phyloP scores from a whole-genome alignment of 495 filamentous ascomycete genomes.

The Penicillium egyptiacum region DNA sequence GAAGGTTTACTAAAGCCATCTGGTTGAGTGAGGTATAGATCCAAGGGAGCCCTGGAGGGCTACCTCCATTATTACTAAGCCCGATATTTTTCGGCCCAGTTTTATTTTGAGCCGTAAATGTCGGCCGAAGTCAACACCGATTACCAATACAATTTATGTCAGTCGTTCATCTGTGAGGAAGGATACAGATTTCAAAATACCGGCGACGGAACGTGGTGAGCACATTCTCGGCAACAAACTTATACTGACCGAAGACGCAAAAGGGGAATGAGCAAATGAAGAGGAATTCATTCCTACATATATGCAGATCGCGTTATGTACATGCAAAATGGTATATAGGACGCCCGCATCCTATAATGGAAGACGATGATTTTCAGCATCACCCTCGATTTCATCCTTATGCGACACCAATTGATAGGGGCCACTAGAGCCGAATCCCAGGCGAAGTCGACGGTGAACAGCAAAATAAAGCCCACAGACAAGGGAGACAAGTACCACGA shows the following conservation, averaged over 20 bases:
- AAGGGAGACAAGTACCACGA: slow-evolving; percentile 19
- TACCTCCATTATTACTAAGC: too few species aligned
- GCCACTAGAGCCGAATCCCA: background rate
- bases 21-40: too few species aligned
- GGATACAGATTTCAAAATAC: too few species aligned
- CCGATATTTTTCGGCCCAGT: too few species aligned
- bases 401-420: slow-evolving; percentile 19
- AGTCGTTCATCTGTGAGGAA: too few species aligned
- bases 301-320: slow-evolving; percentile 5
- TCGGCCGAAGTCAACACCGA: too few species aligned
- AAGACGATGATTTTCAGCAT: slow-evolving; percentile 13
- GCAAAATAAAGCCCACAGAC: slow-evolving; percentile 17
- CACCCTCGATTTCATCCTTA: slow-evolving; percentile 19
- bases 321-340: slow-evolving; percentile 15
- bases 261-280: background rate
- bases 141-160: too few species aligned
- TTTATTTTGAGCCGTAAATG: too few species aligned
- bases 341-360: slow-evolving; percentile 23
- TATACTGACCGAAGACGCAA: background rate
- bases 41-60: too few species aligned
- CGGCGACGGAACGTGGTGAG: background rate
- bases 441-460: slow-evolving; percentile 9
- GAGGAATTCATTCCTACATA: background rate
- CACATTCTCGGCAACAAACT: background rate
- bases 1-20: too few species aligned